Base-by-base conservation (phyloP, 352 stramenopile genomes). In the Globisporangium splendens region DNA sequence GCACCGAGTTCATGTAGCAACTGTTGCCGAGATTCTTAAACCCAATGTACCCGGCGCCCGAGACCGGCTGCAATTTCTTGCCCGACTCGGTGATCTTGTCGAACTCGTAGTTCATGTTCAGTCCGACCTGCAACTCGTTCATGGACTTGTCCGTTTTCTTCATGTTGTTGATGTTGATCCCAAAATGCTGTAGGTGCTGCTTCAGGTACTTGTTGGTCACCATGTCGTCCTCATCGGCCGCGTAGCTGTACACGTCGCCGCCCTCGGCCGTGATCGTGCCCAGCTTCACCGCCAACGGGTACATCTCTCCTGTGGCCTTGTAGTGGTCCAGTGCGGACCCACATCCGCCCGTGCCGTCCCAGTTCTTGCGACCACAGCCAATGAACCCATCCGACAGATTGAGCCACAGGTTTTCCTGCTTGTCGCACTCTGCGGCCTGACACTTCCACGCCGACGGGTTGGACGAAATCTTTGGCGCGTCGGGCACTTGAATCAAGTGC, bases 21-120 rank as follows among this genome's bases (percentile, higher is more conserved):
- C 91, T 98, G 74, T 99, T 99, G 6, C 98, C 98, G n/a, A 99
- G 66, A 77, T 99, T 99, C 71, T 96, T 95, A 42, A 99, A 93
- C 3, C 98, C 98, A 47, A 98, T 92, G 46, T 91, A 87, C 13
- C 93, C 95, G 6, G 94, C 79, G 22, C 97, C 97, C 1, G 84
- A 87, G 7, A 99, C 79, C 0, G 93, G 79, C 18, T 89, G 68
- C 1, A 99, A 84, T 56, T 97, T 88, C 55, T 95, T 91, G 11
- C 97, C 97, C 15, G 87, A 88, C 73, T 99, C 97, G n/a, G 96
- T 98, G 56, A 99, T 99, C 3, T 89, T 89, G 64, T 98, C 93
- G 76, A 99, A 99, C 66, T 98, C 96, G 75, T 98, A 99, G 21
- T 86, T 98, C 54, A 97, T 90, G 82, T 99, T 99, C 14, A 99